Evolutionary conservation across 306 rosid species (phyloP), one percentile per base, ranked within the genome.

Genomic region (Ammopiptanthus mongolicus): DNA sequence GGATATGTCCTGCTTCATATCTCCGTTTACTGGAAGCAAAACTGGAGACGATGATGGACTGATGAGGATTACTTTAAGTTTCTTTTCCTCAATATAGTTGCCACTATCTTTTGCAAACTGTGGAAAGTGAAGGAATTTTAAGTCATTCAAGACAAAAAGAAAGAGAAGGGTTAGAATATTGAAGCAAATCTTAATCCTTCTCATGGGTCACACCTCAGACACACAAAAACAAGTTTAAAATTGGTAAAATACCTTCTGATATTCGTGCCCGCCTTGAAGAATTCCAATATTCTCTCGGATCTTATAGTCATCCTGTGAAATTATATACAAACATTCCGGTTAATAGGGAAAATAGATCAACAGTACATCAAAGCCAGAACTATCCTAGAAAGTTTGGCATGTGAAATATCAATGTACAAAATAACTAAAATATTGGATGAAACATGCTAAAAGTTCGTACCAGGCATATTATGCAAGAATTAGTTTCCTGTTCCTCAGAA

Each of bases 211-310:
- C n/a, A n/a, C n/a, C n/a, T n/a, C n/a, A n/a, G n/a, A n/a, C n/a
- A n/a, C n/a, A n/a, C n/a, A n/a, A n/a, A n/a, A n/a, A n/a, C n/a
- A n/a, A n/a, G n/a, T n/a, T n/a, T n/a, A n/a, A n/a, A n/a, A n/a
- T n/a, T n/a, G n/a, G n/a, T n/a, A n/a, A n/a, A n/a, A n/a, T n/a
- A n/a, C n/a, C n/a, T n/a, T n/a, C n/a, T 96, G 99, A 51, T 92
- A 96, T 51, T 92, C 93, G 1, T 96, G 99, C 69, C 92, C 99
- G 23, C 99, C 92, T 48, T 80, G 57, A 15, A 96, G 96, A 21
- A 84, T 68, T 66, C 97, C 99, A 34, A 96, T 71, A 83, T 75
- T 85, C 73, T 96, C 98, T 2, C 47, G 57, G 82, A 74, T 69
- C 85, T n/a, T n/a, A 65, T 90, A 96, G 12, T 89, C 85, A 7